Evolutionary conservation across 2,329 filamentous ascomycete genomes (phyloP).

Genomic region (Thelonectria rubi): DNA sequence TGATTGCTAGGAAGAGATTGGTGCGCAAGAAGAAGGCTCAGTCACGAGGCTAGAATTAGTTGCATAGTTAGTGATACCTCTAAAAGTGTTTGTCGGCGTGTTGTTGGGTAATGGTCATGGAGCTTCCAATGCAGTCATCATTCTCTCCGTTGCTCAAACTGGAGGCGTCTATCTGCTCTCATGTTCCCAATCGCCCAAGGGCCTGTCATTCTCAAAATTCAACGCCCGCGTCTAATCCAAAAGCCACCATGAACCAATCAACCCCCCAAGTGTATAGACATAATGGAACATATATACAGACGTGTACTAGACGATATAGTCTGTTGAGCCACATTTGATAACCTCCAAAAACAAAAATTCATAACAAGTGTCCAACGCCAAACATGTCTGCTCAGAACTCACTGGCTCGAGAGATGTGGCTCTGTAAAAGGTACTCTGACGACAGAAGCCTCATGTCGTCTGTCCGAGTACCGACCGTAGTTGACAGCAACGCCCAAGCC

Average conservation of each 20-base stretch:
- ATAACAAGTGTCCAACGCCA: constrained; percentile 17
- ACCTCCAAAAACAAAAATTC: background rate
- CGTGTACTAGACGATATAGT: background rate
- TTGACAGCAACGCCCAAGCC: background rate
- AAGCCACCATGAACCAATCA: constrained; percentile 2
- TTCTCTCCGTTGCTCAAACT: constrained; percentile 5
- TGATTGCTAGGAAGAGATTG: constrained; percentile 86
- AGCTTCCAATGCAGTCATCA: background rate
- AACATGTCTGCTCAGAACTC: background rate
- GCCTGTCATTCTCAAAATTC: constrained; percentile 6
- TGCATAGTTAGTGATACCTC: constrained; percentile 25
- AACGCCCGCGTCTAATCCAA: constrained; percentile 18
- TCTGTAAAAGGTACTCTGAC: background rate
- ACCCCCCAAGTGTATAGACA: background rate
- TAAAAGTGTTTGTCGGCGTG: constrained; percentile 27
- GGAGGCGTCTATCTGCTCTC: constrained; percentile 19
- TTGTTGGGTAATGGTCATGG: background rate
- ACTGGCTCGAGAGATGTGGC: background rate
- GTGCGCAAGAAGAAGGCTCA: constrained; percentile 74
- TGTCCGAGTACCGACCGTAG: background rate
- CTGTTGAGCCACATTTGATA: background rate
- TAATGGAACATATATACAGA: constrained; percentile 7
- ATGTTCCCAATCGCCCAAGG: background rate
- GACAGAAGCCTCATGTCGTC: background rate
- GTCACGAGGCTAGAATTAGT: constrained; percentile 46